Evolutionary conservation across 2,329 filamentous ascomycete species (phyloP).

Genomic region (Pestalotiopsis fici): DNA sequence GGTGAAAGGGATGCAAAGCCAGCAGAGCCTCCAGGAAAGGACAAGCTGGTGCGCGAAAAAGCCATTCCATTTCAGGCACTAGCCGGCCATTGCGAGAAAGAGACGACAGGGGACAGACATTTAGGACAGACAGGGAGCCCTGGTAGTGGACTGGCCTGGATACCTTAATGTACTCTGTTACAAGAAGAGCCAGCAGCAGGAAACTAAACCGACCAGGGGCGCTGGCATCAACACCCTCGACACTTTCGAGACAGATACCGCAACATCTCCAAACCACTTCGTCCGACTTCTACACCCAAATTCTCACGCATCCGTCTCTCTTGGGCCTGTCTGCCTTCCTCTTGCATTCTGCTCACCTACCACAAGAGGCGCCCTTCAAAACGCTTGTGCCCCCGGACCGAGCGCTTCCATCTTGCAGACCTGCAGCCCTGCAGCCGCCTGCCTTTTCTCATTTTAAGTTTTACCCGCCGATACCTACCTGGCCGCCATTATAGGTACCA

Average conservation of each 20-base stretch:
- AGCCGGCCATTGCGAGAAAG: constrained; percentile 1
- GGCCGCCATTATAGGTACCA: neutral
- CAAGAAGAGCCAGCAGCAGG: neutral
- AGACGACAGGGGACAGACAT: neutral
- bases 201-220: constrained; percentile 5
- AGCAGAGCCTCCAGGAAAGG: neutral
- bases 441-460: neutral
- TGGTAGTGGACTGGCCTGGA: neutral
- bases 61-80: constrained; percentile 3
- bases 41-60: constrained; percentile 1
- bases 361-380: neutral
- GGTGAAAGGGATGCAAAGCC: constrained; percentile 1
- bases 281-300: constrained; percentile 5
- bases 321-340: neutral
- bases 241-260: constrained; percentile 14
- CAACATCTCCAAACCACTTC: constrained; percentile 13
- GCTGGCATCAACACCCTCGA: constrained; percentile 7
- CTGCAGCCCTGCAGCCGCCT: neutral
- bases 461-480: neutral
- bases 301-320: neutral
- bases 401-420: neutral
- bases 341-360: neutral
- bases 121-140: neutral
- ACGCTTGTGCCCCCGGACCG: neutral
- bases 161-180: neutral